Evolutionary conservation across 495 filamentous ascomycete species (phyloP).

Genomic region (Tetracladium marchalianum): DNA sequence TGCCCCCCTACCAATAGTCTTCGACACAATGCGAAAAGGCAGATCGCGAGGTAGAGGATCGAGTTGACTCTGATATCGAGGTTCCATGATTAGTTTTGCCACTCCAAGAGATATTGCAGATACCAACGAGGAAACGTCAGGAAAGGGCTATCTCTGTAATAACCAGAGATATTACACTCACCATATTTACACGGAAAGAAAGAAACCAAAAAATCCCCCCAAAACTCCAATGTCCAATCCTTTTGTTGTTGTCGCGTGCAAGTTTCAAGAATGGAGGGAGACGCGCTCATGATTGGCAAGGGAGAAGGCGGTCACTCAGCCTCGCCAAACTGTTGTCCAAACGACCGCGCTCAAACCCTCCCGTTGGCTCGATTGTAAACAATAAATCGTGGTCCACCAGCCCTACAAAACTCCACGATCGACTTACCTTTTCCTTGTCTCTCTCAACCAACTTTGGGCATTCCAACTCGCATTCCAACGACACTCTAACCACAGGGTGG

Average conservation of each 20-base stretch:
- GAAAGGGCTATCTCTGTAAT: neutral
- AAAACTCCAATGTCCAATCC: conserved; percentile 15
- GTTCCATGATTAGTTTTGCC: conserved; percentile 27
- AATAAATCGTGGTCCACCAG: neutral
- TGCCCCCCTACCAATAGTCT: conserved; percentile 90
- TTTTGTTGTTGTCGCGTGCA: conserved; percentile 15
- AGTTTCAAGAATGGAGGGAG: conserved; percentile 11
- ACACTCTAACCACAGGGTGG: conserved; percentile 5
- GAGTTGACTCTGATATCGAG: conserved; percentile 60
- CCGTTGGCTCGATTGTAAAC: neutral
- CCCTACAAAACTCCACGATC: conserved; percentile 2
- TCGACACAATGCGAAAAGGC: conserved; percentile 89
- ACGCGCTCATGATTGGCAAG: conserved; percentile 15
- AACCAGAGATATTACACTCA: conserved; percentile 7
- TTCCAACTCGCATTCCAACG: conserved; percentile 3
- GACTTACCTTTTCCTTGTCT: conserved; percentile 1
- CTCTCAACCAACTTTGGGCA: neutral
- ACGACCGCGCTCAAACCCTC: neutral
- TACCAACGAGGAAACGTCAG: neutral
- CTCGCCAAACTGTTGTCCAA: conserved; percentile 8
- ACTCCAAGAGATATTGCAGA: conserved; percentile 8
- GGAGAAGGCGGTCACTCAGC: conserved; percentile 8
- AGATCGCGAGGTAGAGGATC: conserved; percentile 78
- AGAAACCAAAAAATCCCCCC: neutral
- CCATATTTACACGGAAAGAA: conserved; percentile 16